Conservation (phyloP, 2,329 filamentous ascomycete species). For the Colletotrichum melonis region DNA sequence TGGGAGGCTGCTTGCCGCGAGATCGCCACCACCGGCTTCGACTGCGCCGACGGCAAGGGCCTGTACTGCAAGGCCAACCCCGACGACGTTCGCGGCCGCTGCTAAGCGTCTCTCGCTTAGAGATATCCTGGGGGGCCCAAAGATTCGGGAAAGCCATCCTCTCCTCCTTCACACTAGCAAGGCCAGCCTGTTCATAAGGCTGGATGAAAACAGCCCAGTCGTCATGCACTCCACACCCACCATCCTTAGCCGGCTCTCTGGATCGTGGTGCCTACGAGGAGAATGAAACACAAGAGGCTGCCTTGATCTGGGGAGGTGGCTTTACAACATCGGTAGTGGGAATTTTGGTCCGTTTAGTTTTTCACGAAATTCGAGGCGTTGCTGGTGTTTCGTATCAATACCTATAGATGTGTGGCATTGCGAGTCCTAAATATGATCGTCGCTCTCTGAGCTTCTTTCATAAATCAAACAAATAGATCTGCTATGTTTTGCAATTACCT, state of each 20-base stretch:
- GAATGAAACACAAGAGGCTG: background rate
- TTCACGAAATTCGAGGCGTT: conserved; percentile 30
- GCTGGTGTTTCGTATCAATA: conserved; percentile 27
- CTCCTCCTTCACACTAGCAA: background rate
- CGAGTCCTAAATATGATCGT: background rate
- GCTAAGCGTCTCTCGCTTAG: conserved; percentile 24
- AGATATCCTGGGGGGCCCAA: background rate
- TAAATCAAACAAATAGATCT: background rate
- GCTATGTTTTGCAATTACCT: background rate
- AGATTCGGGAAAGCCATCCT: background rate
- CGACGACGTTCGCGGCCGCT: conserved; percentile 29
- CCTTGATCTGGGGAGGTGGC: conserved; percentile 9
- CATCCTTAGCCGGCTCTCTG: conserved; percentile 24
- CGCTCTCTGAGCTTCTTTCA: background rate
- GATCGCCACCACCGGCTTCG: conserved; percentile 35
- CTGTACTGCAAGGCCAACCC: conserved; percentile 35
- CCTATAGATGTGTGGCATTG: conserved; percentile 15
- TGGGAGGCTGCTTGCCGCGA: conserved; percentile 38
- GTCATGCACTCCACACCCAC: conserved; percentile 14
- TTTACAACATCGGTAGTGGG: conserved; percentile 11
- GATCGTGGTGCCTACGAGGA: conserved; percentile 13
- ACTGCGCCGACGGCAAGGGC: conserved; percentile 38
- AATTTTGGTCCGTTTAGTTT: conserved; percentile 12
- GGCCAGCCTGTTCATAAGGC: conserved; percentile 8
- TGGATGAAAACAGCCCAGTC: background rate